phyloP scores from a whole-genome alignment of 2,329 filamentous ascomycete species.

The Nigrograna mackinnonii region DNA sequence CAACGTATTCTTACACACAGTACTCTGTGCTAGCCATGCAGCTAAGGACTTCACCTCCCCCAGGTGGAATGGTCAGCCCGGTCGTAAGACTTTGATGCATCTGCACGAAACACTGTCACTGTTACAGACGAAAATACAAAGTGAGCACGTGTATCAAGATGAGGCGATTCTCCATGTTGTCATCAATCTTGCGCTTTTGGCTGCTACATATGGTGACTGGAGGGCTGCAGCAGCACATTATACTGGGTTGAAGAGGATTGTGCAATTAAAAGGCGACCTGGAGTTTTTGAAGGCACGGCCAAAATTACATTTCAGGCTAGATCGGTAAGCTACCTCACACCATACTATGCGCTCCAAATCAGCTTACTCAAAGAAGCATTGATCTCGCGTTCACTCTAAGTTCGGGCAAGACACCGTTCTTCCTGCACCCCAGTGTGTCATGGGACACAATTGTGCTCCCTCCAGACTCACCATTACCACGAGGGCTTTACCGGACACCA shows the following conservation, averaged over 20 bases:
- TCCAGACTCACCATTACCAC: background rate
- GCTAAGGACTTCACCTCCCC: conserved; percentile 9
- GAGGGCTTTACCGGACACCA: background rate
- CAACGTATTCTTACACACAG: background rate
- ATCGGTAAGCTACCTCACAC: conserved; percentile 11
- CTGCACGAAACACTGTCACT: conserved; percentile 11
- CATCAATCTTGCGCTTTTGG: conserved; percentile 12
- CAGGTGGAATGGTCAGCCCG: conserved; percentile 6
- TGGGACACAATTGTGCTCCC: background rate
- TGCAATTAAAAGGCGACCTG: conserved; percentile 12
- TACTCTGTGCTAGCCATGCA: conserved; percentile 8
- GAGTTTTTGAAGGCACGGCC: conserved; percentile 8
- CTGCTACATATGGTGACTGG: conserved; percentile 15
- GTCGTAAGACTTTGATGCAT: conserved; percentile 10
- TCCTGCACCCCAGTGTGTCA: background rate
- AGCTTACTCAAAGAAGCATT: background rate
- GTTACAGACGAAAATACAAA: conserved; percentile 9
- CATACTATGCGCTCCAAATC: background rate
- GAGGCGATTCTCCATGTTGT: conserved; percentile 14
- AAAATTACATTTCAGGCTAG: conserved; percentile 18
- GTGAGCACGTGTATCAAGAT: conserved; percentile 10
- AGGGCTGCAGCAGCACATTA: conserved; percentile 12
- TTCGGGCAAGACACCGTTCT: background rate
- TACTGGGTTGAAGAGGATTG: conserved; percentile 10
- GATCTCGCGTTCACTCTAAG: background rate